Conservation (phyloP, 768 basidiomycete species). For the Suillus luteus region DNA sequence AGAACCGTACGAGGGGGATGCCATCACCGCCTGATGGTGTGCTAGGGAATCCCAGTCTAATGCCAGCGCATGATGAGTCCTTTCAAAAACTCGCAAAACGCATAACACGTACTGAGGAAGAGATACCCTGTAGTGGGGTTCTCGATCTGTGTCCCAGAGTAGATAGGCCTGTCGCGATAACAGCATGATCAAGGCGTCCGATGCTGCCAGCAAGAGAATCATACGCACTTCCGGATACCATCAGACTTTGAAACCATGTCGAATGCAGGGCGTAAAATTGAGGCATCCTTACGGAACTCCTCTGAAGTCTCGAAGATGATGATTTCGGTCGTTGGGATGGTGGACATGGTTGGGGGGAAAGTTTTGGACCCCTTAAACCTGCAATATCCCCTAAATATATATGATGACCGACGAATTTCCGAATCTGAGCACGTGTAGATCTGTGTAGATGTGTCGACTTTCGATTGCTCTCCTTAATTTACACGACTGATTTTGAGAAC, state of each 20-base stretch:
- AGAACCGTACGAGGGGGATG: constrained; percentile 2
- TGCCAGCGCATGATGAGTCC: not conserved
- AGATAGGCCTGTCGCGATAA: constrained; percentile 18
- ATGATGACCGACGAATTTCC: not conserved
- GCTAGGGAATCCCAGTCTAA: constrained; percentile 31
- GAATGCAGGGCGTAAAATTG: constrained; percentile 8
- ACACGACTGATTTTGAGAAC: not conserved
- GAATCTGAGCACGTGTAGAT: not conserved
- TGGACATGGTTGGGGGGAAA: constrained; percentile 13
- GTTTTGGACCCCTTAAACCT: not conserved
- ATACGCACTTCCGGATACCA: constrained; percentile 19
- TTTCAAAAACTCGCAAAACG: not conserved
- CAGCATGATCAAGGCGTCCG: not conserved
- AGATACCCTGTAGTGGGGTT: constrained; percentile 14
- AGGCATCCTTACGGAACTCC: constrained; percentile 12
- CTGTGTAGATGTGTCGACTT: not conserved
- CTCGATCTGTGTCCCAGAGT: constrained; percentile 26
- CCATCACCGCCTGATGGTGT: constrained; percentile 21
- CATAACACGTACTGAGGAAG: constrained; percentile 21
- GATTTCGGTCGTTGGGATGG: constrained; percentile 26
- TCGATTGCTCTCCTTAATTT: no score
- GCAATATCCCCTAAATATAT: not conserved
- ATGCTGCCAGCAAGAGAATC: not conserved
- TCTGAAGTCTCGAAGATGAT: constrained; percentile 22
- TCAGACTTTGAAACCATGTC: constrained; percentile 13